Evolutionary conservation across 805 yeast genomes (phyloP), one percentile per base, ranked within the genome.

Genomic region (Metschnikowia dekortorum): DNA sequence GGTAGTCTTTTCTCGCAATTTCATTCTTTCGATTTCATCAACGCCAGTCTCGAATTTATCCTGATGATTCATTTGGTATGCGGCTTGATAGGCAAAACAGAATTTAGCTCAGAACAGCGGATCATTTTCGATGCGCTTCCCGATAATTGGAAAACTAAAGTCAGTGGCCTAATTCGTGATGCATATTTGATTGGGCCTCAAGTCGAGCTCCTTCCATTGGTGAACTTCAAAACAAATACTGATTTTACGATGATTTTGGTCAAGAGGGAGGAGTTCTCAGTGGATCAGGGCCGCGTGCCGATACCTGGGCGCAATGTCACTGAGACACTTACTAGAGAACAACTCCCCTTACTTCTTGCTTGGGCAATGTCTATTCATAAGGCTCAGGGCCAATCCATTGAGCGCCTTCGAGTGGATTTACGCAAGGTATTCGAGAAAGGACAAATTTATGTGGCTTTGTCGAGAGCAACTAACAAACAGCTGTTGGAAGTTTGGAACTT

Each of bases 321-420:
- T 22, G 44, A 45, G 10, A 30, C 49, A 5, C 30, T 54, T 39
- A 48, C 45, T 13, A 48, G 61, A 14, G 53, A 47, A 14, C 99
- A 94, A 62, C 58, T 94, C 2, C 99, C 99, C 0, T 69, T 94
- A 47, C 83, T 92, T 59, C 71, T 91, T n/a, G 96, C 99, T 0
- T 94, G 98, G 97, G 90, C 99, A 0, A 68, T 94, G 40, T 90
- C 97, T 0, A 91, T 94, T 41, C 99, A 94, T 64, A 92, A 94
- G 69, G 84, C 97, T 0, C 99, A 92, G 65, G 99, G 99, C 0
- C 91, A 92, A 67, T 87, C 98, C 0, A 67, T 90, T 40, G 83
- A 85, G 4, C 75, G 80, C 49, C 90, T 88, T 4, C 78, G 78
- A 54, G 96, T 92, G 6, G 96, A 94, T 64, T 74, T 92, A 53